Base-by-base conservation (phyloP, 768 basidiomycete genomes). In the Trametes elegans region DNA sequence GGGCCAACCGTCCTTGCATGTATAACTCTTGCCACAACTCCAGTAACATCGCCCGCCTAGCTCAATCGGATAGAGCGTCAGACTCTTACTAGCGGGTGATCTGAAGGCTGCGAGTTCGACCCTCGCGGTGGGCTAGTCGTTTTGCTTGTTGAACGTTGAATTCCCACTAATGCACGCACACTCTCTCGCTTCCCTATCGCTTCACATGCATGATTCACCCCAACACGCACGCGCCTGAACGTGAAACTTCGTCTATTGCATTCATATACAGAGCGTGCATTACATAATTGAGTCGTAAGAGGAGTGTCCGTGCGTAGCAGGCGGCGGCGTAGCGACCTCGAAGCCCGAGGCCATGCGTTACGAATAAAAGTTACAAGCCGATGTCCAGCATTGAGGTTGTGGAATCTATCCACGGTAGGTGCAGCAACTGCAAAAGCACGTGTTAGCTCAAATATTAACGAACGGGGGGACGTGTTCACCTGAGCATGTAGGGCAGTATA, bases 401-500 rank as follows among this genome's bases (percentile, higher is more conserved):
- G 18, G n/a, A 8, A 19, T 19, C 52, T 65, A 88, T 72, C 88
- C 85, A 59, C 88, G 83, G 73, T 77, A 91, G 49, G 90, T 91
- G 71, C 87, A 90, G 64, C 88, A 91, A 61, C 89, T 91, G 59
- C n/a, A 38, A 31, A 7, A 6, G 46, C 29, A 7, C n/a, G n/a
- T n/a, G 28, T 45, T 32, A 49, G 43, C 18, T 42, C 7, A 36
- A 53, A 26, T 13, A 8, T n/a, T n/a, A 39, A 28, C 13, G 13
- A 7, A 31, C 23, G 7, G 38, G 7, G 14, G 10, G 16, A 67
- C 83, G 40, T 58, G n/a, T n/a, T n/a, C n/a, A 89, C 89, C 83
- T 90, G 62, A 90, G 77, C 76, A 88, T 79, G 65, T 90, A 92
- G 13, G 90, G 90, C 36, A 88, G 66, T 45, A 84, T 73, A 1